These are phyloP conservation scores for Rhodosporidiobolus odoratus DNA, from an alignment of 768 basidiomycete genomes.

Conservation along the genomic window DNA sequence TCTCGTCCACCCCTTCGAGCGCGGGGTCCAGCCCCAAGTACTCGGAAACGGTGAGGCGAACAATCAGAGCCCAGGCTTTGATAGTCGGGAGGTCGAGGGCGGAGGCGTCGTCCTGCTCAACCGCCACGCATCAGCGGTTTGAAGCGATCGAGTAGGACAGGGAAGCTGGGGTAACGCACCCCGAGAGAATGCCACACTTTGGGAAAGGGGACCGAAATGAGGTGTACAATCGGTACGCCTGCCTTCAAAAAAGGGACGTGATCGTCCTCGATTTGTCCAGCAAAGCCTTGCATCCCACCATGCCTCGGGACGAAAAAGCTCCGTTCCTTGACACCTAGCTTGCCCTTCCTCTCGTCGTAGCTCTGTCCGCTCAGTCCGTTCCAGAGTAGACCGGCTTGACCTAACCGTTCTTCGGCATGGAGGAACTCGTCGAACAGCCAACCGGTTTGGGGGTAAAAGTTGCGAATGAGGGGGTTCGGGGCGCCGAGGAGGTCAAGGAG, in stretches of 20 bases:
- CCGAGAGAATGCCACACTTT: slow-evolving; percentile 74
- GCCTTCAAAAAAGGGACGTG: slow-evolving; percentile 78
- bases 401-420: slow-evolving; percentile 66
- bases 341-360: slow-evolving; percentile 27
- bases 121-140: no score
- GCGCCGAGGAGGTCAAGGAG: slow-evolving; percentile 88
- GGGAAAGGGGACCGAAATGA: slow-evolving; percentile 87
- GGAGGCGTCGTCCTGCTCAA: slow-evolving; percentile 72
- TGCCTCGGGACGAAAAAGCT: slow-evolving; percentile 63
- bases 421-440: slow-evolving; percentile 83
- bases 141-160: no score
- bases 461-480: slow-evolving; percentile 64
- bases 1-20: background rate
- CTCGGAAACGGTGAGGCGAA: slow-evolving; percentile 82
- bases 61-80: slow-evolving; percentile 79
- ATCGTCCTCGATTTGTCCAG: slow-evolving; percentile 62
- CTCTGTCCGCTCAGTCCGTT: slow-evolving; percentile 10
- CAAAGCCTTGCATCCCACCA: slow-evolving; percentile 46
- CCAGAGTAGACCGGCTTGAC: slow-evolving; percentile 59
- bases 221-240: slow-evolving; percentile 82
- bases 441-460: slow-evolving; percentile 78
- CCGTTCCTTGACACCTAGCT: slow-evolving; percentile 32
- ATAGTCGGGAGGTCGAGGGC: slow-evolving; percentile 79
- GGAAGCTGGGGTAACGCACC: slow-evolving; percentile 51
- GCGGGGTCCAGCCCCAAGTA: slow-evolving; percentile 59